Evolutionary conservation across 140 eudicot species (phyloP), one percentile per base, ranked within the genome.

Genomic region (Bidens hawaiensis): DNA sequence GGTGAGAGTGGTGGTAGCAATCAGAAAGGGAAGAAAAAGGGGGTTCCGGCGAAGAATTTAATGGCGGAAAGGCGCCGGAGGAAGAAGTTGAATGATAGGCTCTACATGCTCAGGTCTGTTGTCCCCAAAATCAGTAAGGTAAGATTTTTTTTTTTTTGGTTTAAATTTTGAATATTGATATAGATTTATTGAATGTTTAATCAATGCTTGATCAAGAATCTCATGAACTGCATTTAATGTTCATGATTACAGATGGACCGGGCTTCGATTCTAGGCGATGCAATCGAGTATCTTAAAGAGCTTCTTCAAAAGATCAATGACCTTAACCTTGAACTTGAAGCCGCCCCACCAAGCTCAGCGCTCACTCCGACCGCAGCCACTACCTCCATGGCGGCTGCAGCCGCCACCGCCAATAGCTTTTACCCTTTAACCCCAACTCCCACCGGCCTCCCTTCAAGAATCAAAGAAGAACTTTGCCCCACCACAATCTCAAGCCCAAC

Each of bases 41-140:
- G 99, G 40, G 74, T 83, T 31, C 96, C 96, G 46, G 99, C 99
- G 19, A 93, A 93, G 90, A 93, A 93, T 66, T 62, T 93, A 72
- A 88, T 88, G 99, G 96, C 99, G 6, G 99, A 94, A 50, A 65
- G 99, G 49, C 94, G 95, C 19, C 83, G 99, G 36, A 64, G 99
- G 64, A 83, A 88, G 97, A 94, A 94, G 85, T 82, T 94, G 64
- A 94, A 85, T 72, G 99, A 94, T 52, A 77, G 97, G 88, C 94
- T 94, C 19, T 88, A 83, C 81, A 81, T 89, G 97, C 84, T 94
- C 30, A 64, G 99, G 74, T 88, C 97, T 18, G 95, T 94, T 4
- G 99, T 94, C 5, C 97, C 99, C 5, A 94, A 81, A 75, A 89
- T 89, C 60, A 85, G 95, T 76, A 94, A 94, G 95, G 99, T 94